Percentiles rank a stretch among this genome's conserved stretches.
These are phyloP conservation scores for Leishmania major DNA, from an alignment of 208 protist species.

Conservation along the genomic window DNA sequence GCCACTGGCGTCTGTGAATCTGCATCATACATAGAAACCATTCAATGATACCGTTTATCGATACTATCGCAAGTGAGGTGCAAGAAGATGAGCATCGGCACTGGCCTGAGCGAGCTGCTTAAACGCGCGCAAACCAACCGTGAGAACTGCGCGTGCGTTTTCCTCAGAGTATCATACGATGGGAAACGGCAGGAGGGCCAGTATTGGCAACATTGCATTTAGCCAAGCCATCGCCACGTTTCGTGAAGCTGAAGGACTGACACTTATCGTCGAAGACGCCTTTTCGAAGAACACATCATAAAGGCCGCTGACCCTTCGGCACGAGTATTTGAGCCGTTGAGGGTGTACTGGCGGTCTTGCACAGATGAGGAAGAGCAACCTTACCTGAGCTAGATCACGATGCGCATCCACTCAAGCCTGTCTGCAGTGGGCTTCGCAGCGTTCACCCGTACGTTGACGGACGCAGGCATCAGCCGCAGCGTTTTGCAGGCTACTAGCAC, in stretches of 20 bases:
- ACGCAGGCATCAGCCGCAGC: constrained; percentile 49
- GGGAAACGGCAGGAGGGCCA: constrained; percentile 7
- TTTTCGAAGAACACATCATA: constrained; percentile 15
- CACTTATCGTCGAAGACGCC: constrained; percentile 31
- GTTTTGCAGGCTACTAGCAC: constrained; percentile 50
- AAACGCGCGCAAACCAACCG: constrained; percentile 31
- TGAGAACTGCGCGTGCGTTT: constrained; percentile 19
- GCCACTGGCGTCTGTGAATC: neutral
- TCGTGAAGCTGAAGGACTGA: constrained; percentile 35
- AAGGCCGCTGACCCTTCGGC: neutral
- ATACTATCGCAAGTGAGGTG: neutral
- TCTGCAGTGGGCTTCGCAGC: constrained; percentile 51
- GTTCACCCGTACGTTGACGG: constrained; percentile 40
- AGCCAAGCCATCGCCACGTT: constrained; percentile 29
- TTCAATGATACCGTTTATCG: neutral
- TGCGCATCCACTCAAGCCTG: constrained; percentile 52
- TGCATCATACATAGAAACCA: neutral
- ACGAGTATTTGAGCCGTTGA: constrained; percentile 2
- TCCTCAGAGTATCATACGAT: constrained; percentile 26
- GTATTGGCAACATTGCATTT: constrained; percentile 10
- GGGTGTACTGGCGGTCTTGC: constrained; percentile 12
- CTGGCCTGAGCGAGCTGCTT: constrained; percentile 29
- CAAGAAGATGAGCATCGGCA: constrained; percentile 19
- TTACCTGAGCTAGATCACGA: constrained; percentile 49
- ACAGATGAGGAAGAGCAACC: constrained; percentile 15